Evolutionary conservation across 768 basidiomycete species (phyloP).

Genomic region (Ephemerocybe angulata): DNA sequence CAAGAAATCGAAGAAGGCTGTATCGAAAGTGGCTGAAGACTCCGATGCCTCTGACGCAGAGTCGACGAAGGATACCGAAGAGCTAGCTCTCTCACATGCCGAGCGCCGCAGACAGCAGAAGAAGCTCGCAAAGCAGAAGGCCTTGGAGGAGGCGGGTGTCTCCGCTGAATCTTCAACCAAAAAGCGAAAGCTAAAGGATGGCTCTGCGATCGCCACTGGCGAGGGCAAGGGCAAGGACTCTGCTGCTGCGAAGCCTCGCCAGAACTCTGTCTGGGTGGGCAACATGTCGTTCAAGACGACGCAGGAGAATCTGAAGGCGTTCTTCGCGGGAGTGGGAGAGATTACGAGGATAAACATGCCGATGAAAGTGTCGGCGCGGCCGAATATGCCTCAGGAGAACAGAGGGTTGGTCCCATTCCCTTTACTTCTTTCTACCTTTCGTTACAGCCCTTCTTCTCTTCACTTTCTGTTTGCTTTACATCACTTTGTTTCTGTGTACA

Average conservation of each 20-base stretch:
- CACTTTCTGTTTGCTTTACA: conserved; percentile 1
- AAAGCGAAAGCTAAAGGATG: conserved; percentile 46
- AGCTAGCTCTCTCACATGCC: conserved; percentile 68
- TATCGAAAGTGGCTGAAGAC: conserved; percentile 11
- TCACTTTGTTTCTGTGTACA: too few relatives aligned
- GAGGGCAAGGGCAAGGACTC: conserved; percentile 13
- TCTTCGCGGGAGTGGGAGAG: conserved; percentile 70
- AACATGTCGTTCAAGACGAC: conserved; percentile 92
- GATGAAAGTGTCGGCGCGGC: conserved; percentile 51
- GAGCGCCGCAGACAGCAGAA: conserved; percentile 65
- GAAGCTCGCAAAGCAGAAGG: conserved; percentile 31
- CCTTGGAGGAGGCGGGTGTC: conserved; percentile 19
- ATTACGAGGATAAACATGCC: conserved; percentile 87
- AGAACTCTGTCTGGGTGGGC: conserved; percentile 94
- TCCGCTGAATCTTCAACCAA: conserved; percentile 27
- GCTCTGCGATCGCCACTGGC: conserved; percentile 27
- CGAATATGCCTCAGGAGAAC: conserved; percentile 60
- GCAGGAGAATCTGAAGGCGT: conserved; percentile 59
- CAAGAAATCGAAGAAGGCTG: conserved; percentile 1
- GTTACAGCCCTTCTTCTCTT: too few relatives aligned
- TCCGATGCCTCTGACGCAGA: conserved; percentile 11
- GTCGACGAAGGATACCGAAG: conserved; percentile 24
- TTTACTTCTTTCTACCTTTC: too few relatives aligned
- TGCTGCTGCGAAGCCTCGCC: conserved; percentile 46
- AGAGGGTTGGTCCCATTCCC: conserved; percentile 57